A percentile compares a stretch with the other conserved stretches of the same genome.
These are phyloP conservation scores for Metschnikowia kunwiensis DNA, from an alignment of 805 yeast genomes.

Conservation along the genomic window DNA sequence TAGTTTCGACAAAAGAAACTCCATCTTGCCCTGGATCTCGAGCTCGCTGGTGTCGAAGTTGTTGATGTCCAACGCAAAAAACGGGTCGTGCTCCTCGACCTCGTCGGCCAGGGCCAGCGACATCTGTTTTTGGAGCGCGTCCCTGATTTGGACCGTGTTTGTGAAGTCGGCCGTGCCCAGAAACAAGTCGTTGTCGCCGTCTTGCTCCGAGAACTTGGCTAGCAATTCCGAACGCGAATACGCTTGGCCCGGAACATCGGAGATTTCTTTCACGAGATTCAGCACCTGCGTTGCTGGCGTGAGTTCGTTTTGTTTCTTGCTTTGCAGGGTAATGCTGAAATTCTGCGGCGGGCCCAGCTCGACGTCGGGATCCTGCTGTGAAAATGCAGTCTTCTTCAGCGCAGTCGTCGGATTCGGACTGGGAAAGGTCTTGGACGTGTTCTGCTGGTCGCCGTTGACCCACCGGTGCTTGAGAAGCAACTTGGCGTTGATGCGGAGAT, in stretches of 20 bases:
- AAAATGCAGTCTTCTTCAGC: neutral
- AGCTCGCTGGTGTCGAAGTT: slow-evolving; percentile 41
- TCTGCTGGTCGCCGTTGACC: slow-evolving; percentile 32
- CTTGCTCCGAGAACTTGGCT: slow-evolving; percentile 28
- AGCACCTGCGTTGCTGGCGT: slow-evolving; percentile 9
- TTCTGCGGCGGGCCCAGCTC: slow-evolving; percentile 2
- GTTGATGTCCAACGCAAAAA: slow-evolving; percentile 35
- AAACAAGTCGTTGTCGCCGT: slow-evolving; percentile 2
- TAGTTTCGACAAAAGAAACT: slow-evolving; percentile 32
- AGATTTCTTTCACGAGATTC: slow-evolving; percentile 2
- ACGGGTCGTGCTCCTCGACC: slow-evolving; percentile 35
- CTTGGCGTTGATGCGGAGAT: slow-evolving; percentile 52
- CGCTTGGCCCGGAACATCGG: slow-evolving; percentile 4
- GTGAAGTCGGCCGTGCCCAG: neutral
- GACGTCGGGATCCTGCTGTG: neutral
- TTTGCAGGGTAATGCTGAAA: neutral
- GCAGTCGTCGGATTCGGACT: neutral
- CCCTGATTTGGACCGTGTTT: slow-evolving; percentile 2
- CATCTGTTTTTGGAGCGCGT: slow-evolving; percentile 3
- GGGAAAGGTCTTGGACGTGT: neutral
- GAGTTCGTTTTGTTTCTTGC: slow-evolving; percentile 2
- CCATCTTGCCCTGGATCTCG: slow-evolving; percentile 41
- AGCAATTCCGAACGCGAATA: slow-evolving; percentile 28
- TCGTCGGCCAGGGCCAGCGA: slow-evolving; percentile 2
- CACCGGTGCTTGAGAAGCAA: slow-evolving; percentile 59